Evolutionary conservation across 1,139 yeast genomes (phyloP).

Genomic region (Suhomyces taliae): DNA sequence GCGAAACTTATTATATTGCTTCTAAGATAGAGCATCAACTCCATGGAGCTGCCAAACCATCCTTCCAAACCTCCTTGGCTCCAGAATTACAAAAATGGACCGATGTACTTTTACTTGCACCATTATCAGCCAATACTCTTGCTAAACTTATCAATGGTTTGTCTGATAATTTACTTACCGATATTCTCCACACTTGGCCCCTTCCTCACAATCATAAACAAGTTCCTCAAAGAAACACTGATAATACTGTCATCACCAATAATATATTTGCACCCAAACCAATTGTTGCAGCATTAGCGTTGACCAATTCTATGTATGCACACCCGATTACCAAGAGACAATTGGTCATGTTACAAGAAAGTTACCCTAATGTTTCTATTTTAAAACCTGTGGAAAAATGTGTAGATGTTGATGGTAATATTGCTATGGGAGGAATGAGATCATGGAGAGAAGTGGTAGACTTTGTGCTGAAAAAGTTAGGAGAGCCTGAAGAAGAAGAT

Average conservation of each 20-base stretch:
- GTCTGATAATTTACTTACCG: conserved; percentile 28
- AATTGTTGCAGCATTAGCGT: conserved; percentile 29
- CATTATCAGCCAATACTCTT: conserved; percentile 31
- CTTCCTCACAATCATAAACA: conserved; percentile 11
- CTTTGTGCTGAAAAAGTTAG: conserved; percentile 27
- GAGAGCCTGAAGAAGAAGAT: conserved; percentile 23
- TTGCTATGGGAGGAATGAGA: conserved; percentile 36
- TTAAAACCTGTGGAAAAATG: conserved; percentile 33
- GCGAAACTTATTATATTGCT: conserved; percentile 19
- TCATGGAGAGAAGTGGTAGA: conserved; percentile 34
- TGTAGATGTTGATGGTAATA: conserved; percentile 32
- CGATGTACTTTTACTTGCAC: conserved; percentile 35
- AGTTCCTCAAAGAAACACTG: conserved; percentile 5
- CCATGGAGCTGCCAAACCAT: background rate
- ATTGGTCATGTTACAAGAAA: conserved; percentile 23
- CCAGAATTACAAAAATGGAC: conserved; percentile 31
- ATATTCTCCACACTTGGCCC: conserved; percentile 30
- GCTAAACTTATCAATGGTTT: conserved; percentile 31
- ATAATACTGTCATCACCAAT: conserved; percentile 22
- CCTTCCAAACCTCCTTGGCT: conserved; percentile 1
- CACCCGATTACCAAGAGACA: conserved; percentile 32
- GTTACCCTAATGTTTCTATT: conserved; percentile 28
- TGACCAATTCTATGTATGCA: conserved; percentile 31
- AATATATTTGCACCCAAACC: conserved; percentile 24
- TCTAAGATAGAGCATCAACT: conserved; percentile 12